Evolutionary conservation across 495 filamentous ascomycete species (phyloP), one percentile per base, ranked within the genome.

Genomic region (Wilcoxina mikolae): DNA sequence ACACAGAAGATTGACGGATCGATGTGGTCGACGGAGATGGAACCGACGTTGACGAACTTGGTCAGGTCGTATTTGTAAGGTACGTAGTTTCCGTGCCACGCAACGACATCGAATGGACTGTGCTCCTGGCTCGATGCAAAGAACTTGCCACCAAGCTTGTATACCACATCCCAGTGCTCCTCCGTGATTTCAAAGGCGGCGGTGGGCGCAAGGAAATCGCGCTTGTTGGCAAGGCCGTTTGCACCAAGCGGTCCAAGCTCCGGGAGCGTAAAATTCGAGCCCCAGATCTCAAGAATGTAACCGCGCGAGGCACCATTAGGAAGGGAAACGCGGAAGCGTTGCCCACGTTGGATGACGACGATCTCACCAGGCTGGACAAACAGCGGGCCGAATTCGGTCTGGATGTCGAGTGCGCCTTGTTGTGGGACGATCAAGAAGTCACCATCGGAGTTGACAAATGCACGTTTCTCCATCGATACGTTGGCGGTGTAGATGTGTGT

Each of bases 391-490:
- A 90, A 68, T 68, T 94, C 87, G 0, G 86, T 56, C 59, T 83
- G 81, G 54, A 94, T 85, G 61, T 93, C 82, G 31, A 94, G 72
- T 25, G 78, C 78, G n/a, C 87, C 87, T 59, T 88, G 82, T 65
- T 91, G 86, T 0, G 79, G 76, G 9, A 93, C 85, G 57, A 94
- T 81, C 39, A 94, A 68, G 63, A 94, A 78, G 67, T 94, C 87
- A 0, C 87, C 87, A 62, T 94, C 87, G 0, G 85, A 81, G n/a
- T 82, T 86, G 69, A 87, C 91, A 66, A 89, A 93, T 0, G 84
- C 85, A 48, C 76, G 73, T 45, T 78, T 73, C 0, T 56, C 27
- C 87, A 94, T 94, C 52, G 82, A 80, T 61, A 78, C 82, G 20
- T 83, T 85, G 0, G 81, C 85, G 0, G 84, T 81, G 60, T 83